These are phyloP conservation scores for Hevea brasiliensis DNA, from an alignment of 345 rosid genomes.

Conservation along the genomic window DNA sequence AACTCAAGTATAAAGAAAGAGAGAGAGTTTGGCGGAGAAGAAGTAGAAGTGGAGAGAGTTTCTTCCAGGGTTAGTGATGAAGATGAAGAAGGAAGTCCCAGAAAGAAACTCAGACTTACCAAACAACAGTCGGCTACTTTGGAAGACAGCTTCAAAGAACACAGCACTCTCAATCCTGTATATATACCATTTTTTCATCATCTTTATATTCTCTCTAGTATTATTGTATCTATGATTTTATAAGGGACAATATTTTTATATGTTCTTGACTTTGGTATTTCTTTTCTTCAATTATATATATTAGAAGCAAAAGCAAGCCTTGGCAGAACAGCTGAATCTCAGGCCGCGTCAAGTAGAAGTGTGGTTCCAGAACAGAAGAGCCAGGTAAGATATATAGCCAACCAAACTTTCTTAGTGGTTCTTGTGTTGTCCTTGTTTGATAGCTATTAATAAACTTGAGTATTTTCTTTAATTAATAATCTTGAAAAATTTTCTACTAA, in stretches of 20 bases:
- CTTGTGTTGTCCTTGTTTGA: too few species aligned
- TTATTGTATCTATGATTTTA: not conserved
- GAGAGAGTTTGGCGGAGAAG: constrained; percentile 28
- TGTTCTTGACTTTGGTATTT: not conserved
- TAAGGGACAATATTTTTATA: not conserved
- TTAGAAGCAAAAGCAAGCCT: constrained; percentile 64
- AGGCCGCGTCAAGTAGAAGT: constrained; percentile 94
- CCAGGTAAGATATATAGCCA: too few species aligned
- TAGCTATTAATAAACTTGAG: too few species aligned
- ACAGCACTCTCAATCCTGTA: constrained; percentile 63
- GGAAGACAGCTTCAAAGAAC: constrained; percentile 53
- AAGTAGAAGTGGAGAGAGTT: constrained; percentile 36
- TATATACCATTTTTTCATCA: constrained; percentile 13
- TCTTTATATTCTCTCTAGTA: constrained; percentile 8
- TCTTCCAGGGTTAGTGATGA: constrained; percentile 41
- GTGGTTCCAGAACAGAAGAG: constrained; percentile 99
- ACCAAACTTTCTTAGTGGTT: not conserved
- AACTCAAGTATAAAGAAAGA: constrained; percentile 36
- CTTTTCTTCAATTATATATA: constrained; percentile 5
- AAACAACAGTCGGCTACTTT: constrained; percentile 44
- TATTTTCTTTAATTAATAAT: too few species aligned
- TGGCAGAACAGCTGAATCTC: constrained; percentile 77
- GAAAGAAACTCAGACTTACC: constrained; percentile 56
- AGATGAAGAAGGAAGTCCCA: constrained; percentile 51
- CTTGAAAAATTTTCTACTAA: not conserved